phyloP scores from a whole-genome alignment of 805 yeast species.

The Metschnikowia kunwiensis region DNA sequence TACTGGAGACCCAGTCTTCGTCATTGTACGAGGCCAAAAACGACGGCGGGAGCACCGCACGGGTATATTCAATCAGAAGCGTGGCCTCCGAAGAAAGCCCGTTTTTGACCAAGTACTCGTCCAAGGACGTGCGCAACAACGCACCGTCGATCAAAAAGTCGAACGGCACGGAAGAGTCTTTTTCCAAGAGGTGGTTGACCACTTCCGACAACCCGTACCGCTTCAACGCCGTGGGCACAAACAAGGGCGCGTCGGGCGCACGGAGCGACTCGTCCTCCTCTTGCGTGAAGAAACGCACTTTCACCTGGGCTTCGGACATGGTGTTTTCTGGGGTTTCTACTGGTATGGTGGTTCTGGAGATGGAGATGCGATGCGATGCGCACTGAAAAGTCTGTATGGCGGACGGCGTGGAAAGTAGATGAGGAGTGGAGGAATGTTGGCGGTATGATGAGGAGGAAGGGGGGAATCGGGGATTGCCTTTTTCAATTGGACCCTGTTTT shows the following conservation, averaged over 20 bases:
- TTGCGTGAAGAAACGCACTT: constrained; percentile 79
- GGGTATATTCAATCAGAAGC: constrained; percentile 80
- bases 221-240: constrained; percentile 80
- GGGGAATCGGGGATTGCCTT: too few relatives aligned
- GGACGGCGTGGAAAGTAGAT: too few relatives aligned
- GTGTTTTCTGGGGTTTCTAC: not conserved
- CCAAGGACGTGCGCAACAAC: constrained; percentile 71
- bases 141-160: constrained; percentile 89
- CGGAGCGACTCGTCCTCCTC: constrained; percentile 74
- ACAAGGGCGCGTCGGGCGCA: constrained; percentile 74
- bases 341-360: constrained; percentile 1
- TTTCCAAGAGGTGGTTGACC: constrained; percentile 80
- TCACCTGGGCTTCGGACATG: constrained; percentile 55
- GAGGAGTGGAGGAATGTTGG: too few relatives aligned
- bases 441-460: too few relatives aligned
- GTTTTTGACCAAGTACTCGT: constrained; percentile 70
- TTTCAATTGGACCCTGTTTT: too few relatives aligned
- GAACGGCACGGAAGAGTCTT: constrained; percentile 71
- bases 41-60: constrained; percentile 93
- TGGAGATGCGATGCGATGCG: constrained; percentile 11
- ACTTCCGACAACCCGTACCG: constrained; percentile 93
- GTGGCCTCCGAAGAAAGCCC: constrained; percentile 83
- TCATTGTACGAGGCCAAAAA: constrained; percentile 82
- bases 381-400: not conserved
- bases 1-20: constrained; percentile 93